Base-by-base conservation (phyloP, 805 yeast species). In the Saturnispora sanitii region DNA sequence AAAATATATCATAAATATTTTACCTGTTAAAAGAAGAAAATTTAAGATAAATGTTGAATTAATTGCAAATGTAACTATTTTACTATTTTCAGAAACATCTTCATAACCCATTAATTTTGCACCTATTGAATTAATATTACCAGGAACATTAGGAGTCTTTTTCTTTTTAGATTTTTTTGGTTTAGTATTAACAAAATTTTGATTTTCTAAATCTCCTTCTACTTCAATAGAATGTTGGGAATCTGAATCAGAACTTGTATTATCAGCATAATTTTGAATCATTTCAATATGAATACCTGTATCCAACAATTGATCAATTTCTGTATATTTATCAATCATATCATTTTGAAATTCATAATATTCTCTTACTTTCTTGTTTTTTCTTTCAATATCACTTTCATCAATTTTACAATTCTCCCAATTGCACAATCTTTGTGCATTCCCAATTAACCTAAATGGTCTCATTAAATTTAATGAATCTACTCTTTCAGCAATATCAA, bases 211-310 rank as follows among this genome's bases (percentile, higher is more conserved):
- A n/a, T 37, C 44, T 8, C 32, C 43, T 8, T 43, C 50, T 5
- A 32, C 44, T 7, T 45, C 49, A 6, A 21, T 31, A 1, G 34
- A 38, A 2, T 27, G 21, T 11, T 48, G 47, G 37, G 64, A 67
- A 23, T 62, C 23, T 7, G 33, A 37, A 12, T 38, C 48, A 1
- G 44, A 22, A 7, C 50, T 47, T 3, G 51, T 40, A 20, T 51
- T 46, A 28, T 48, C 65, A 3, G 73, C 75, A 50, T 82, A 82
- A 38, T 71, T 75, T 35, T 72, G 65, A 38, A 83, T 66, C 77
- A 82, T 77, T 33, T 71, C 65, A 44, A 70, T 67, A 48, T 78
- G 82, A 43, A 82, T 68, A 1, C 87, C 87, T 4, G 84, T 73
- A 52, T 81, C 92, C 35, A 82, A 64, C 38, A 82, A 62, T 38